A percentile compares a stretch with the other conserved stretches of the same genome.
Evolutionary conservation across 768 basidiomycete genomes (phyloP).

Genomic region (Lentinus tigrinus): DNA sequence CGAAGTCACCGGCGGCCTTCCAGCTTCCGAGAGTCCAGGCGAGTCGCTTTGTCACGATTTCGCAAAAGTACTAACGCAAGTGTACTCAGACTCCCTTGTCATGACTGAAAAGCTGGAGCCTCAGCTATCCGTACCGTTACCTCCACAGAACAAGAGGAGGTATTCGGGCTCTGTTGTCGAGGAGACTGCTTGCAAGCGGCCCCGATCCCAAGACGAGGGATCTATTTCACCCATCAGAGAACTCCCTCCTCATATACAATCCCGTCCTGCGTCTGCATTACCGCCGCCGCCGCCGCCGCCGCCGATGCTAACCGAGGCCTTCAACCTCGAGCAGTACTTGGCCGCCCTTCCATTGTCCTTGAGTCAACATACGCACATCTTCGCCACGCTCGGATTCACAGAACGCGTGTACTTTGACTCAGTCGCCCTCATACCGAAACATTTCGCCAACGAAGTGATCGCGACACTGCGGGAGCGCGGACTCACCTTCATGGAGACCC

Average conservation of each 20-base stretch:
- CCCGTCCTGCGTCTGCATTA: no score
- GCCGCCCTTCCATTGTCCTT: neutral
- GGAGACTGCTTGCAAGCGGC: no score
- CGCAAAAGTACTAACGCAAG: no score
- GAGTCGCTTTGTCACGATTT: neutral
- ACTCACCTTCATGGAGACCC: slow-evolving; percentile 1
- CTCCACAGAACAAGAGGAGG: no score
- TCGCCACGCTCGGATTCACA: neutral
- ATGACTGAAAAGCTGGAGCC: no score
- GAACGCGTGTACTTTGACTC: neutral
- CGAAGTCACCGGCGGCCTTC: no score
- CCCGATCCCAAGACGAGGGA: no score
- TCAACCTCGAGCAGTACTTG: neutral
- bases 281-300: neutral
- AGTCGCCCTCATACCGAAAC: neutral
- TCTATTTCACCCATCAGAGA: no score
- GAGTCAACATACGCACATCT: neutral
- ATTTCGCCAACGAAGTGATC: neutral
- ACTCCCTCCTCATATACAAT: no score
- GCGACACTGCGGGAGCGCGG: neutral
- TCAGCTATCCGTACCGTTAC: no score
- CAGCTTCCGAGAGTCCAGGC: neutral
- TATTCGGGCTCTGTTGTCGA: no score
- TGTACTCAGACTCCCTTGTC: no score
- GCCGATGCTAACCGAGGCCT: neutral